phyloP scores from a whole-genome alignment of 106 monocot species.

The Cymbidium sinense region DNA sequence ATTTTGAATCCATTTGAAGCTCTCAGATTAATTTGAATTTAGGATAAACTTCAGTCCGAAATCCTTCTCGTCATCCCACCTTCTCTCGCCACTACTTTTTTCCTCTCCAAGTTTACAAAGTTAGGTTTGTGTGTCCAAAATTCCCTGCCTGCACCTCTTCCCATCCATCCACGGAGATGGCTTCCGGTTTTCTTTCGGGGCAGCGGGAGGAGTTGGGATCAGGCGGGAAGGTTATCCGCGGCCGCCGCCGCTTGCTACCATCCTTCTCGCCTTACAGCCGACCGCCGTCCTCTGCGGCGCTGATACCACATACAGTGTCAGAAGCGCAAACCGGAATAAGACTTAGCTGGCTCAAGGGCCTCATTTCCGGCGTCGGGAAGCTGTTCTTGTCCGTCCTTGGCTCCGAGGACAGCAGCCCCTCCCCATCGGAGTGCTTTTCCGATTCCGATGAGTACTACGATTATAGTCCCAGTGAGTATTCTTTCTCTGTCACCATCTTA shows the following conservation, averaged over 20 bases:
- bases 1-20: too few relatives aligned
- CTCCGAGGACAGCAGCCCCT: background rate
- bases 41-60: too few relatives aligned
- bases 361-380: conserved; percentile 35
- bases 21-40: too few relatives aligned
- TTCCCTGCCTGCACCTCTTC: conserved; percentile 12
- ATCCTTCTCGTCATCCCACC: too few relatives aligned
- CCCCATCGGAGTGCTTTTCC: conserved; percentile 3
- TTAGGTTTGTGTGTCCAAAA: background rate
- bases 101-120: too few relatives aligned
- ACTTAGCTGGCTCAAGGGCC: conserved; percentile 26
- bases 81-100: too few relatives aligned
- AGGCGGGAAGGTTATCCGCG: conserved; percentile 25
- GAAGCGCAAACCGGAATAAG: conserved; percentile 2
- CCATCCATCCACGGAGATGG: background rate
- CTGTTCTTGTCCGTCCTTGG: conserved; percentile 29
- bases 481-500: background rate
- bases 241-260: conserved; percentile 1
- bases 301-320: background rate
- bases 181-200: background rate
- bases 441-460: background rate
- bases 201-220: conserved; percentile 15
- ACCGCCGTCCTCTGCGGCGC: conserved; percentile 3
- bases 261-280: conserved; percentile 17
- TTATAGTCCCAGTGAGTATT: background rate